Conservation (phyloP, 2,329 filamentous ascomycete species). For the Aspergillus latus region DNA sequence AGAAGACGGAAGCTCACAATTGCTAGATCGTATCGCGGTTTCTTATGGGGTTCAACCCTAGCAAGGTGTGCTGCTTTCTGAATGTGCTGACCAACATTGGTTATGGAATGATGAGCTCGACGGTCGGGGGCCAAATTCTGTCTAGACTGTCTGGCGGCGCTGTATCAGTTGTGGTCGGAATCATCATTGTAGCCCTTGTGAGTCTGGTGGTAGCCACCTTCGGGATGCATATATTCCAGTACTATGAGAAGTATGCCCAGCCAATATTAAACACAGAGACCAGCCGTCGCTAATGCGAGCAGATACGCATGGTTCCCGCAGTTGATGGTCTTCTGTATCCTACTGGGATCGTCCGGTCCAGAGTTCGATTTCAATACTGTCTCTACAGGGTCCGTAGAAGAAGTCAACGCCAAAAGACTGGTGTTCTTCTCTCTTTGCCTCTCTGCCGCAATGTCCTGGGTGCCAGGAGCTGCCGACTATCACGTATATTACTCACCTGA, state of each 20-base stretch:
- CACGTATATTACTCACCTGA: constrained; percentile 46
- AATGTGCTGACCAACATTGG: constrained; percentile 47
- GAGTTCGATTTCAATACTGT: constrained; percentile 33
- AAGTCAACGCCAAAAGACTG: constrained; percentile 38
- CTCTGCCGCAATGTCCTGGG: constrained; percentile 37
- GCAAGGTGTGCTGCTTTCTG: constrained; percentile 40
- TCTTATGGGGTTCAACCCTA: constrained; percentile 47
- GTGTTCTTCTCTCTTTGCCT: constrained; percentile 40
- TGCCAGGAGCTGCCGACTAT: constrained; percentile 42
- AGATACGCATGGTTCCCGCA: constrained; percentile 45
- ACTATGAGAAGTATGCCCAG: constrained; percentile 42
- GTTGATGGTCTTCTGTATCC: constrained; percentile 41
- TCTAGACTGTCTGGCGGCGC: constrained; percentile 41
- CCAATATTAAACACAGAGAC: background rate
- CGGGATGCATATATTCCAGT: constrained; percentile 44
- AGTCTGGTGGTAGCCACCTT: constrained; percentile 41
- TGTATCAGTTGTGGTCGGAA: constrained; percentile 42
- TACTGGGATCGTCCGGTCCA: constrained; percentile 42
- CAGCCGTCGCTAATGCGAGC: background rate
- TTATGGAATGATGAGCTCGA: constrained; percentile 45
- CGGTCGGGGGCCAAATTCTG: constrained; percentile 47
- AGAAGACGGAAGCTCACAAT: constrained; percentile 10
- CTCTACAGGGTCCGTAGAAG: constrained; percentile 26
- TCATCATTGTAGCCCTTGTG: constrained; percentile 37
- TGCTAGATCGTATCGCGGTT: constrained; percentile 42